A percentile compares a stretch with the other conserved stretches of the same genome.
These are phyloP conservation scores for Plasmodium blacklocki DNA, from an alignment of 169 alveolate species.

Conservation along the genomic window DNA sequence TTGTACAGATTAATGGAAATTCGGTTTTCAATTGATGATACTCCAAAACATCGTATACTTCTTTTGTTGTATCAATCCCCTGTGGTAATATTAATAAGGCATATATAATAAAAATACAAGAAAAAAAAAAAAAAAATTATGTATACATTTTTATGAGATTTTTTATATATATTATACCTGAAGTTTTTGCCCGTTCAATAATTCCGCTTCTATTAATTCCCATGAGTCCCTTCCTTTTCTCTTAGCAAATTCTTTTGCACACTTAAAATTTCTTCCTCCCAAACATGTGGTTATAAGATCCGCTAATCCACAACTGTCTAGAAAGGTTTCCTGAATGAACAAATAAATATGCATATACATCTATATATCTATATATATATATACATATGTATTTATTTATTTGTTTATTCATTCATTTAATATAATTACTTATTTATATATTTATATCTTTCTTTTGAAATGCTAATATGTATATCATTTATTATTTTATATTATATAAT, in stretches of 20 bases:
- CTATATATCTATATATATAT: neutral
- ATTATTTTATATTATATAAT: neutral
- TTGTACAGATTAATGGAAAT: constrained; percentile 50
- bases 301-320: constrained; percentile 94
- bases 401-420: constrained; percentile 1
- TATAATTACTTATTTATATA: constrained; percentile 2
- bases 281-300: constrained; percentile 93
- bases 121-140: neutral
- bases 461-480: neutral
- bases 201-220: constrained; percentile 90
- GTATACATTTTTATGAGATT: neutral
- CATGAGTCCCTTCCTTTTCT: constrained; percentile 88
- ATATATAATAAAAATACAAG: neutral
- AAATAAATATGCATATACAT: constrained; percentile 5
- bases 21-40: constrained; percentile 42
- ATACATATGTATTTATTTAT: neutral
- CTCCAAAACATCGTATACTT: constrained; percentile 44
- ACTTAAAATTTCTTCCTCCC: constrained; percentile 93
- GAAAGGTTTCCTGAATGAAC: constrained; percentile 86
- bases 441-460: neutral
- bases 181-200: constrained; percentile 92
- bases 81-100: constrained; percentile 1
- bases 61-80: constrained; percentile 59
- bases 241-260: constrained; percentile 93
- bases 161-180: constrained; percentile 78